Evolutionary conservation across 2,329 filamentous ascomycete species (phyloP), one percentile per base, ranked within the genome.

Genomic region (Cladophialophora psammophila): DNA sequence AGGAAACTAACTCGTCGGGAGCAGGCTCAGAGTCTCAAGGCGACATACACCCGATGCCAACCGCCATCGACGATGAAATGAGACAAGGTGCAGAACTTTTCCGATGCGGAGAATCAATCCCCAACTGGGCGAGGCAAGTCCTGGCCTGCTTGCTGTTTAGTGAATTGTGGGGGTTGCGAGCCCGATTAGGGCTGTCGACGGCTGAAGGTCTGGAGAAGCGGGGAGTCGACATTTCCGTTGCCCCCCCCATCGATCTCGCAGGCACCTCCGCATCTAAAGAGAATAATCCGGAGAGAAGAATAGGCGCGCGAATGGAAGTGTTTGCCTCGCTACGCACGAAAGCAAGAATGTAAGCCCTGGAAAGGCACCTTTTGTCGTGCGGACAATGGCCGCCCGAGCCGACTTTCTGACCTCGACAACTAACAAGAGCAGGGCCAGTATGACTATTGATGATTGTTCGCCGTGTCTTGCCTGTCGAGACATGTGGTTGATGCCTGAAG

Each of bases 261-360:
- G 9, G 20, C 20, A 38, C 26, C 20, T 34, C 57, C 42, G 38
- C 57, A 36, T 45, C 32, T 13, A 12, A 50, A 60, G 57, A 60
- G 57, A 60, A 60, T 60, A 60, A 50, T 31, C 57, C 57, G 57
- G 57, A 60, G 57, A 13, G 57, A 36, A 32, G 31, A 31, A 60
- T 45, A 60, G 45, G 57, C 57, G 57, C 40, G 40, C 57, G 15
- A 45, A 36, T 26, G 15, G 40, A 50, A 9, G 57, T 13, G 18
- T 7, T 12, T 36, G 34, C 26, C n/a, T 60, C 26, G 18, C 18
- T 50, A 20, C 26, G 42, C 38, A 48, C 32, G 26, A 45, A 18
- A 50, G 45, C 32, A 34, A 34, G n/a, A 31, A 18, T 13, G 26
- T 34, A 60, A 34, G 57, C 57, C 12, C 34, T 31, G 40, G 34